Percentiles rank a stretch among this genome's conserved stretches.
These are phyloP conservation scores for Bruguiera gymnorhiza DNA, from an alignment of 345 rosid species.

Conservation along the genomic window DNA sequence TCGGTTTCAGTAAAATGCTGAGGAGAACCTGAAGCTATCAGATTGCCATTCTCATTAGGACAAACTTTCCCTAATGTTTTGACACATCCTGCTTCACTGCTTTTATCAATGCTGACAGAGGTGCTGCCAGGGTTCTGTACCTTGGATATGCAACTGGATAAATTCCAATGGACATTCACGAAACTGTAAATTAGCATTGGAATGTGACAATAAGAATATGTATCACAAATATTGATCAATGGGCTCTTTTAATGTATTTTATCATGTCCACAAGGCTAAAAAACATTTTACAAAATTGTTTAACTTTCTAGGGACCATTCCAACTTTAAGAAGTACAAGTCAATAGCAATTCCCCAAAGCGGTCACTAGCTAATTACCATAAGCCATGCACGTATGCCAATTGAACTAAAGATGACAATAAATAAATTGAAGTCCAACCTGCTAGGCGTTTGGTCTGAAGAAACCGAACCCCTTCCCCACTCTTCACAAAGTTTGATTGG, in stretches of 20 bases:
- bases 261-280: too few species aligned
- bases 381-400: not conserved
- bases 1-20: conserved; percentile 29
- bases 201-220: too few species aligned
- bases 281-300: too few species aligned
- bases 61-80: conserved; percentile 25
- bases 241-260: too few species aligned
- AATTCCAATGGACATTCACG: not conserved
- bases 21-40: conserved; percentile 20
- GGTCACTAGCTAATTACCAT: too few species aligned
- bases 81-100: conserved; percentile 31
- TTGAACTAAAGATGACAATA: conserved; percentile 1
- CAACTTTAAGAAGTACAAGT: too few species aligned
- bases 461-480: conserved; percentile 33
- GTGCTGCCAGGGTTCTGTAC: conserved; percentile 27
- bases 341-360: too few species aligned
- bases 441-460: conserved; percentile 55
- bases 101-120: conserved; percentile 39
- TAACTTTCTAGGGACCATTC: too few species aligned
- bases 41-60: conserved; percentile 10
- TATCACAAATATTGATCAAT: too few species aligned
- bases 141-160: conserved; percentile 46
- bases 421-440: conserved; percentile 40
- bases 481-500: conserved; percentile 43
- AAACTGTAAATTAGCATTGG: too few species aligned